A percentile compares a stretch with the other conserved stretches of the same genome.
Conservation (phyloP, 192 early-diverging fungal genomes). For the Dimargaris verticillata region DNA sequence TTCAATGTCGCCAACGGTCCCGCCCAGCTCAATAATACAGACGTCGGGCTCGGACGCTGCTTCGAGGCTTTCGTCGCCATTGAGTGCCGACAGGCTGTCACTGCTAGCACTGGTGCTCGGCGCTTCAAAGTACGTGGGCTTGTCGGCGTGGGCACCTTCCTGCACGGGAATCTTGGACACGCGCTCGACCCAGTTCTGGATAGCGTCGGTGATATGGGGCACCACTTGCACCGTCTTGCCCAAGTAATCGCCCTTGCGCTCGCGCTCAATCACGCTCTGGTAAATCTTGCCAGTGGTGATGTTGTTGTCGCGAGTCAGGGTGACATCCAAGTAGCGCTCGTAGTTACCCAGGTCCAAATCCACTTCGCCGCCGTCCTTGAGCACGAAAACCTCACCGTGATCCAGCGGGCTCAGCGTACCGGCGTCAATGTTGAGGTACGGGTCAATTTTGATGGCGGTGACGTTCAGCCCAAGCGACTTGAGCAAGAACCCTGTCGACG, state of each 20-base stretch:
- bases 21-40: slow-evolving; percentile 96
- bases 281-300: slow-evolving; percentile 99
- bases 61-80: not conserved
- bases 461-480: slow-evolving; percentile 83
- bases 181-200: slow-evolving; percentile 96
- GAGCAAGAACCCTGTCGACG: slow-evolving; percentile 86
- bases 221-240: slow-evolving; percentile 99
- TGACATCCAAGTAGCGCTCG: slow-evolving; percentile 91
- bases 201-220: slow-evolving; percentile 91
- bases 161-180: slow-evolving; percentile 82
- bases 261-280: slow-evolving; percentile 85
- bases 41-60: slow-evolving; percentile 71
- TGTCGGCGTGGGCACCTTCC: slow-evolving; percentile 24
- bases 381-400: slow-evolving; percentile 97
- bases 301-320: slow-evolving; percentile 90
- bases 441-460: slow-evolving; percentile 98
- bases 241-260: slow-evolving; percentile 86
- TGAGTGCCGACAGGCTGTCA: not conserved
- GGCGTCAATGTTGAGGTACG: slow-evolving; percentile 98
- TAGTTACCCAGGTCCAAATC: slow-evolving; percentile 99
- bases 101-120: not conserved
- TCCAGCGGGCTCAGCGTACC: slow-evolving; percentile 93
- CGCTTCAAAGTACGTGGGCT: slow-evolving; percentile 4
- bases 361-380: slow-evolving; percentile 97
- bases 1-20: slow-evolving; percentile 98